Base-by-base conservation (phyloP, 257 asterid genomes). In the Anisodus tanguticus region DNA sequence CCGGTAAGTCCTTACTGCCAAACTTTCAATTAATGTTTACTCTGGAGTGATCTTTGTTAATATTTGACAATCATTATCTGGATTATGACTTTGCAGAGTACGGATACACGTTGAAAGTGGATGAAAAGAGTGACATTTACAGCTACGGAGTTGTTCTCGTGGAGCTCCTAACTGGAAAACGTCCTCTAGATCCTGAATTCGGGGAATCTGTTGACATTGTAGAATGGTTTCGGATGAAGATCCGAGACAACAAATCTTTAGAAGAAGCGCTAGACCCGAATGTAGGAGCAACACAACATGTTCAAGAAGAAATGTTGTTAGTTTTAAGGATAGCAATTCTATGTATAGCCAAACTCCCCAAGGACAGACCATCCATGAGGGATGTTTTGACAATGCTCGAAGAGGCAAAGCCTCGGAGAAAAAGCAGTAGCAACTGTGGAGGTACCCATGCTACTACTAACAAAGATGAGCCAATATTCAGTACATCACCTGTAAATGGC, bases 131-230 rank as follows among this genome's bases (percentile, higher is more conserved):
- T 19, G 94, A 93, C 54, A 90, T 93, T 31, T 93, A 93, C 90
- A 91, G 97, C 89, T 93, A 90, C 15, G 97, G 97, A n/a, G 97
- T 93, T 8, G 94, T 93, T 55, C 88, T 93, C 4, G 90, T 91
- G 97, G 94, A 93, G 84, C 95, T 93, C 78, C 88, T 93, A 9
- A 90, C 92, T 0, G 94, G 97, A 13, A 91, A 87, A 88, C 86
- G 81, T 86, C 92, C 95, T 49, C 76, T 93, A 79, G 95, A 93
- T 83, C 90, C 95, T 2, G 94, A 87, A 86, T 93, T 94, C 3
- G 95, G 94, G 57, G 91, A 90, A 64, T 81, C 86, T 9, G 79
- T 86, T 1, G 89, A 90, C 81, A 88, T 90, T 35, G 90, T 86
- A 3, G 92, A 86, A 57, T 90, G 92, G 92, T 77, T 88, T 35